These are phyloP conservation scores for Bipolaris victoriae DNA, from an alignment of 2,329 filamentous ascomycete species.

Conservation along the genomic window DNA sequence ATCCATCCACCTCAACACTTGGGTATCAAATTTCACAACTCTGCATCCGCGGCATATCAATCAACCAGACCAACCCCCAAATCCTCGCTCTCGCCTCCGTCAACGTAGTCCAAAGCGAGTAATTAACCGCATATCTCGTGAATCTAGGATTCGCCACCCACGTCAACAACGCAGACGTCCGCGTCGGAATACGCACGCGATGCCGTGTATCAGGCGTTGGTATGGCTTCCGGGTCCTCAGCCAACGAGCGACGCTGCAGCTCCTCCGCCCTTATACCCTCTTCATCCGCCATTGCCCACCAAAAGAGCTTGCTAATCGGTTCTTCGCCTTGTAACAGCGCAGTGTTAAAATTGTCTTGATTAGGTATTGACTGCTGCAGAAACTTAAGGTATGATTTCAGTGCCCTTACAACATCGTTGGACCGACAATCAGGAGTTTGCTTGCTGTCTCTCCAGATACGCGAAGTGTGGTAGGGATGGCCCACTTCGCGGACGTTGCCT, in stretches of 20 bases:
- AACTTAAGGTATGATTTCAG: conserved; percentile 40
- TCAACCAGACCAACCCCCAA: conserved; percentile 21
- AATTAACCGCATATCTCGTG: conserved; percentile 2
- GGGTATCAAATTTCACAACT: background rate
- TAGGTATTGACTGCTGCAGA: conserved; percentile 18
- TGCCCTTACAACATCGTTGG: conserved; percentile 41
- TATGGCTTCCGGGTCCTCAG: conserved; percentile 14
- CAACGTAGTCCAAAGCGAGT: conserved; percentile 13
- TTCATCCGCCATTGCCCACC: conserved; percentile 22
- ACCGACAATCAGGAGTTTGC: conserved; percentile 34
- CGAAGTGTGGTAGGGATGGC: conserved; percentile 39
- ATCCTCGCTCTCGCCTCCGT: conserved; percentile 15
- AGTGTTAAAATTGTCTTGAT: conserved; percentile 27
- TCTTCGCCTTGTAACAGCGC: conserved; percentile 27
- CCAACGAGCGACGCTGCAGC: conserved; percentile 15
- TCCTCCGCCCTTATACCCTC: conserved; percentile 17
- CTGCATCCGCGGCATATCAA: background rate
- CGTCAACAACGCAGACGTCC: background rate
- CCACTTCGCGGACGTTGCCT: conserved; percentile 41
- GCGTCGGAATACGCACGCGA: background rate
- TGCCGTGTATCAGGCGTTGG: background rate
- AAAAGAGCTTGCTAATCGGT: conserved; percentile 37
- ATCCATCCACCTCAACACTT: too few relatives aligned
- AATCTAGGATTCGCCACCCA: conserved; percentile 6
- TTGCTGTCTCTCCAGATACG: conserved; percentile 31